Evolutionary conservation across 192 early-diverging fungal species (phyloP).

Genomic region (Gryganskiella cystojenkinii): DNA sequence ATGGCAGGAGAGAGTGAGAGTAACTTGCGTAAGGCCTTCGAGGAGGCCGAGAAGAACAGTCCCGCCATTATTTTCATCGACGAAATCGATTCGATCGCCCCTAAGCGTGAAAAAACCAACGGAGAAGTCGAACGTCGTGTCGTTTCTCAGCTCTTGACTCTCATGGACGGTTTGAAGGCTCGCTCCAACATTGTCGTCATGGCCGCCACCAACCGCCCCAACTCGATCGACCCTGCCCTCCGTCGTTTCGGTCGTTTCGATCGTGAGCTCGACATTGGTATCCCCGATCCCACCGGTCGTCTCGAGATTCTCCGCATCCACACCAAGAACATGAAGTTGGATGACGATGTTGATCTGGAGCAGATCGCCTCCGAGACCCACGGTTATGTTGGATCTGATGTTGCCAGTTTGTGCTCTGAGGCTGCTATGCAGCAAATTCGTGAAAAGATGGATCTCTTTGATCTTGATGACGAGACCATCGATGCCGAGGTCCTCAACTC

Average conservation of each 20-base stretch:
- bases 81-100: constrained; percentile 99
- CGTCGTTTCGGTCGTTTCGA: constrained; percentile 99
- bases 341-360: constrained; percentile 96
- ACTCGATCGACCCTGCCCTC: constrained; percentile 97
- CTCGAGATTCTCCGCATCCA: constrained; percentile 99
- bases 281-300: constrained; percentile 97
- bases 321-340: constrained; percentile 99
- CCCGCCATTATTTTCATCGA: constrained; percentile 99
- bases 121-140: constrained; percentile 99
- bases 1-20: constrained; percentile 99
- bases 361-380: constrained; percentile 98
- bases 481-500: constrained; percentile 97
- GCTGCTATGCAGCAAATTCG: constrained; percentile 99
- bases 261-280: constrained; percentile 99
- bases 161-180: constrained; percentile 98
- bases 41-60: constrained; percentile 98
- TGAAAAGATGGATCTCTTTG: constrained; percentile 99
- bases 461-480: constrained; percentile 98
- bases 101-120: constrained; percentile 99
- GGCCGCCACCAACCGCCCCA: constrained; percentile 99
- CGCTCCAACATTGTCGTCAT: constrained; percentile 99
- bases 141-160: constrained; percentile 97
- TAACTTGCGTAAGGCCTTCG: constrained; percentile 98
- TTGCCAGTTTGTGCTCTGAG: constrained; percentile 98
- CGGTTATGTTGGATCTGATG: constrained; percentile 97